These are phyloP conservation scores for Oemleria cerasiformis DNA, from an alignment of 306 rosid genomes.

Conservation along the genomic window DNA sequence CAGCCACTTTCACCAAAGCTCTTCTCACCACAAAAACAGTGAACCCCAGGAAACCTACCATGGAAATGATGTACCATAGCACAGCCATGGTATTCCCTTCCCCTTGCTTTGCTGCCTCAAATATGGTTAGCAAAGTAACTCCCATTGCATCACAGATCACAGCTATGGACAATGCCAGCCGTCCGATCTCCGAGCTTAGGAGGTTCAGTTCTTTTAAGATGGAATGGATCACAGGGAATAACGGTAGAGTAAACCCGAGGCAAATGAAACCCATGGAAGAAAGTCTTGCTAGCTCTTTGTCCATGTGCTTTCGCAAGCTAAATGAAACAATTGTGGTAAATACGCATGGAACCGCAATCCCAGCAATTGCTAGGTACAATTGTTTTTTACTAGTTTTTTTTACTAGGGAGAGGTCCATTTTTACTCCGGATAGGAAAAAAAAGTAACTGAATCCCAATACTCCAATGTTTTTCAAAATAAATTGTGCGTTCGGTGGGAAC, in stretches of 20 bases:
- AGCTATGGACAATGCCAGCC: slow-evolving; percentile 42
- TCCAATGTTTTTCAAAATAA: slow-evolving; percentile 49
- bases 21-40: slow-evolving; percentile 20
- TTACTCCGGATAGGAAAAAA: slow-evolving; percentile 57
- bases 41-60: not conserved
- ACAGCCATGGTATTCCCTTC: slow-evolving; percentile 10
- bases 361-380: slow-evolving; percentile 27
- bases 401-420: slow-evolving; percentile 38
- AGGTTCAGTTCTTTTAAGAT: slow-evolving; percentile 67
- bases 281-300: slow-evolving; percentile 38
- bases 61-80: slow-evolving; percentile 45
- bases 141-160: slow-evolving; percentile 50
- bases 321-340: slow-evolving; percentile 26
- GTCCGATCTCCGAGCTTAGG: slow-evolving; percentile 64
- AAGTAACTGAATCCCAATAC: slow-evolving; percentile 64
- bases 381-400: slow-evolving; percentile 51
- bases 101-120: slow-evolving; percentile 56
- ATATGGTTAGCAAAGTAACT: not conserved
- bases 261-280: slow-evolving; percentile 61
- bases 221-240: slow-evolving; percentile 44
- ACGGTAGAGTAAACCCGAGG: slow-evolving; percentile 12
- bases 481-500: slow-evolving; percentile 21
- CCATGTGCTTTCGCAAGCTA: slow-evolving; percentile 43
- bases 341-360: slow-evolving; percentile 34
- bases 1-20: slow-evolving; percentile 33